These are phyloP conservation scores for Persicaria maculosa DNA, from an alignment of 148 eudicot genomes.

Conservation along the genomic window DNA sequence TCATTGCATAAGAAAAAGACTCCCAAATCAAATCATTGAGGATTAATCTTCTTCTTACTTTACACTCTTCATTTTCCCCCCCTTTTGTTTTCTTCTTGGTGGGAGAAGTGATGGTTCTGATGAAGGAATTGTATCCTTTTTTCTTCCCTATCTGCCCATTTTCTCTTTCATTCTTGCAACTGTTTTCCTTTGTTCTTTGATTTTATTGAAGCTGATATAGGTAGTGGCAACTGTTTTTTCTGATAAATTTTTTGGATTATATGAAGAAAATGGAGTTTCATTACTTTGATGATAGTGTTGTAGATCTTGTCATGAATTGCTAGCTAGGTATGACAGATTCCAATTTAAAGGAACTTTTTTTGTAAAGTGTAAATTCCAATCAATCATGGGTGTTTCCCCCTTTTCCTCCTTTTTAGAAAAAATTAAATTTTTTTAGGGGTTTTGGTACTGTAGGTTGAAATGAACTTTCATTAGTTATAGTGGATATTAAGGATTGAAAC, in stretches of 20 bases:
- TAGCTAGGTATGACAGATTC: not conserved
- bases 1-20: not conserved
- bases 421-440: too few species aligned
- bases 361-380: not conserved
- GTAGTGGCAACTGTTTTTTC: not conserved
- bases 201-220: not conserved
- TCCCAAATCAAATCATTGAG: not conserved
- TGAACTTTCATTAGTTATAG: not conserved
- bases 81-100: not conserved
- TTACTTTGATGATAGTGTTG: not conserved
- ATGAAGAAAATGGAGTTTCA: not conserved
- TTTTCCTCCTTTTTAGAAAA: not conserved
- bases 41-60: not conserved
- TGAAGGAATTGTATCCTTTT: conserved; percentile 53
- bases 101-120: conserved; percentile 30
- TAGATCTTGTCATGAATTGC: not conserved
- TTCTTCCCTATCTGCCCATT: not conserved
- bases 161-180: not conserved
- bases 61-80: not conserved
- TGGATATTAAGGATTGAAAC: not conserved
- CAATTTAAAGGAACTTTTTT: too few species aligned
- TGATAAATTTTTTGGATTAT: not conserved
- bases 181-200: not conserved
- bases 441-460: not conserved
- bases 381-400: not conserved